These are phyloP conservation scores for Irpex lacteus DNA, from an alignment of 1,284 basidiomycete species.

Conservation along the genomic window DNA sequence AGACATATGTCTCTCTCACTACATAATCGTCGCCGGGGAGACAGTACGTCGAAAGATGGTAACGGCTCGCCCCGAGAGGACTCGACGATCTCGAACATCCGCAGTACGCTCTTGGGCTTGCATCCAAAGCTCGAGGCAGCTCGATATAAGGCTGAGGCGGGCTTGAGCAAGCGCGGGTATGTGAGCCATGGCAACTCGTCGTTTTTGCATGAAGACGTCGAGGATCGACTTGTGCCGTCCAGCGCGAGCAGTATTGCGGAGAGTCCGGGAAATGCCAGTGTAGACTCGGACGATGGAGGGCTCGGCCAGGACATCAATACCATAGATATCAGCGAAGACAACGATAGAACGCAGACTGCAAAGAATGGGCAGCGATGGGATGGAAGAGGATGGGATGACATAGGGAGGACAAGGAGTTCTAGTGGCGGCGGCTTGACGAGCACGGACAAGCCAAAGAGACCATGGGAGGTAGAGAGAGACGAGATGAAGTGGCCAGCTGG, in stretches of 20 bases:
- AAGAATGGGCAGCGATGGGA: conserved; percentile 20
- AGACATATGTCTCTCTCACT: conserved; percentile 36
- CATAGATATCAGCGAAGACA: conserved; percentile 15
- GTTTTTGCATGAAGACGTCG: conserved; percentile 26
- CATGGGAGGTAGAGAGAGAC: conserved; percentile 38
- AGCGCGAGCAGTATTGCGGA: conserved; percentile 18
- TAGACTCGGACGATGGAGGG: conserved; percentile 18
- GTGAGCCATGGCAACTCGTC: conserved; percentile 27
- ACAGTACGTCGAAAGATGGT: conserved; percentile 2
- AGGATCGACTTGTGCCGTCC: conserved; percentile 26
- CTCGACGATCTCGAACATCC: conserved; percentile 28
- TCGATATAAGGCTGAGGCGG: conserved; percentile 69
- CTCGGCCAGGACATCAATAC: conserved; percentile 20
- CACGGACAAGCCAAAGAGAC: conserved; percentile 15
- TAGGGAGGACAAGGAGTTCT: conserved; percentile 15
- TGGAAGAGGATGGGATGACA: conserved; percentile 18
- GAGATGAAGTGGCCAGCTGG: conserved; percentile 57
- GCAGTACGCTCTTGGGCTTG: conserved; percentile 25
- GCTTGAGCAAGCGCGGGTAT: conserved; percentile 56
- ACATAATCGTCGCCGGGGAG: conserved; percentile 15
- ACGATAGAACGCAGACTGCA: conserved; percentile 8
- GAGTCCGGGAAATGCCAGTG: conserved; percentile 6
- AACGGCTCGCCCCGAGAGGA: conserved; percentile 15
- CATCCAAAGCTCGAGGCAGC: conserved; percentile 49
- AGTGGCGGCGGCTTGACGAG: conserved; percentile 12